Base-by-base conservation (phyloP, 306 rosid species). In the Fagus sylvatica region DNA sequence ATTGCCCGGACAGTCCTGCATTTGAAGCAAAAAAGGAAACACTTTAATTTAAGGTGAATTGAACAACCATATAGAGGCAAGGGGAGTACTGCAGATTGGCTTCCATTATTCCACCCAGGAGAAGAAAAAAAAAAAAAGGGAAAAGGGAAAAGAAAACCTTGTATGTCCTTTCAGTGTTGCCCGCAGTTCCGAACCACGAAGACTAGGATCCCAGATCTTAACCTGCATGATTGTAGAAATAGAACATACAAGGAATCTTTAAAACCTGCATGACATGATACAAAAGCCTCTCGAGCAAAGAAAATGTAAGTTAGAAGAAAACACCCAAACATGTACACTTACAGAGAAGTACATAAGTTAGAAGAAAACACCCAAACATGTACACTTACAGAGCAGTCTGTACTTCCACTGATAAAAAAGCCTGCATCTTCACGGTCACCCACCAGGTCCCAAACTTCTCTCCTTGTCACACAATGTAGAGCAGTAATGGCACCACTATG, bases 361-460 rank as follows among this genome's bases (percentile, higher is more conserved):
- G 51, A 81, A 60, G 61, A 74, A 55, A 61, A 73, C 15, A 51
- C 41, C 11, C 41, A 75, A 61, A 81, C 74, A 76, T 78, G 75
- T 34, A 57, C 39, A 81, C 92, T 86, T 87, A 95, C 99, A 1
- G 89, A 85, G 89, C 98, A 87, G 81, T 95, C 99, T 13, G 97
- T 89, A 89, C 99, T 91, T 82, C 99, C 99, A 79, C 99, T 93
- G 57, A 95, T 93, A 80, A 95, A 91, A 84, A 95, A 93, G 69
- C 99, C 99, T 61, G 99, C 98, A 86, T 95, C 99, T 88, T 95
- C 99, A 72, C 98, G 99, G 84, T 95, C 99, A 83, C 99, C 98
- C 77, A 95, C 94, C 81, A 95, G 92, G 88, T 95, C 99, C 98
- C 99, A 95, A 76, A 93, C 99, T 79, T 93, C 99, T 86, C 99